phyloP scores from a whole-genome alignment of 306 rosid genomes.

The Fragaria vesca region DNA sequence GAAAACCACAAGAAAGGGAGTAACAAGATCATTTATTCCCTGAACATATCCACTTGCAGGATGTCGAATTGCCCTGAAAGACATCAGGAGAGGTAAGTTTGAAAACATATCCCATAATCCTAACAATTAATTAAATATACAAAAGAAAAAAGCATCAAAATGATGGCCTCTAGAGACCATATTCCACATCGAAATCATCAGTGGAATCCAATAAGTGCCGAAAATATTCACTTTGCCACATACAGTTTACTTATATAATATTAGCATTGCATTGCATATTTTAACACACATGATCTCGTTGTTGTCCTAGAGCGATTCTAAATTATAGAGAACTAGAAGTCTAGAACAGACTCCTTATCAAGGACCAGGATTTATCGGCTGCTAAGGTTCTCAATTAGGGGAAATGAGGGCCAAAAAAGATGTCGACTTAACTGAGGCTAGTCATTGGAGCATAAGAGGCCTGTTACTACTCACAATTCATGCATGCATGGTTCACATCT shows the following conservation, averaged over 20 bases:
- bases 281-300: not conserved
- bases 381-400: not conserved
- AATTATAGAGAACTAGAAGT: not conserved
- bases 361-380: not conserved
- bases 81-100: conserved; percentile 26
- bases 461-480: not conserved
- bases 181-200: not conserved
- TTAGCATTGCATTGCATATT: no score
- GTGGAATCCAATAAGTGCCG: not conserved
- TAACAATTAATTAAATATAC: not conserved
- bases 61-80: conserved; percentile 93
- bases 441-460: not conserved
- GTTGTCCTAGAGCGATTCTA: not conserved
- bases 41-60: conserved; percentile 99
- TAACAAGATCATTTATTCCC: conserved; percentile 96
- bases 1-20: conserved; percentile 91
- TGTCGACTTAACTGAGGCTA: not conserved
- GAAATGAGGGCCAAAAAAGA: not conserved
- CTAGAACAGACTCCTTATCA: not conserved
- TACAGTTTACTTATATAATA: not conserved
- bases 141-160: not conserved
- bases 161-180: not conserved
- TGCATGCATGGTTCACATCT: conserved; percentile 1
- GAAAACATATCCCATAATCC: not conserved
- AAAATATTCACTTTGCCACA: no score